Evolutionary conservation across 768 basidiomycete genomes (phyloP).

Genomic region (Boletus fagicola): DNA sequence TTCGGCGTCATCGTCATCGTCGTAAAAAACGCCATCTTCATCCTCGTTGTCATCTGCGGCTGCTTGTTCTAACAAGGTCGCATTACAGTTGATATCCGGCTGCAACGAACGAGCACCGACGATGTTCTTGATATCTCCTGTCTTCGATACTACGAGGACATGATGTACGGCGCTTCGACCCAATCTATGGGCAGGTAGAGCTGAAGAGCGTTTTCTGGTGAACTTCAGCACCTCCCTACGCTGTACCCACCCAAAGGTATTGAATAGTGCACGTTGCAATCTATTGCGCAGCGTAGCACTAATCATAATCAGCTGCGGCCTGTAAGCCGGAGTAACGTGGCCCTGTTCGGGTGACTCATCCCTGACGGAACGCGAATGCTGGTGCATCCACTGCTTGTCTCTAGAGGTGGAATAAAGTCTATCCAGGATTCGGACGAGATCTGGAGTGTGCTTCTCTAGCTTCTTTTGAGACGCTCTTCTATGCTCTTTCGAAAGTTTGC

Average conservation of each 20-base stretch:
- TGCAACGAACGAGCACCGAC: constrained; percentile 38
- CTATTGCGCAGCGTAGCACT: constrained; percentile 68
- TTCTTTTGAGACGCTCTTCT: constrained; percentile 40
- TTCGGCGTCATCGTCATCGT: constrained; percentile 20
- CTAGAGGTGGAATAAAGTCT: constrained; percentile 46
- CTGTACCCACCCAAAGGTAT: constrained; percentile 59
- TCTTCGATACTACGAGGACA: constrained; percentile 58
- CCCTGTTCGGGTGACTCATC: constrained; percentile 12
- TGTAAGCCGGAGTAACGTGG: constrained; percentile 13
- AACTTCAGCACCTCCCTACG: constrained; percentile 36
- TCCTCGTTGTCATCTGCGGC: neutral
- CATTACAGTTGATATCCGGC: neutral
- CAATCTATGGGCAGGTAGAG: constrained; percentile 28
- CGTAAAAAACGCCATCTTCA: constrained; percentile 25
- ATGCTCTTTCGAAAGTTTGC: constrained; percentile 38
- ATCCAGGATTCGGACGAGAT: constrained; percentile 59
- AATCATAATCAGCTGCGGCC: constrained; percentile 62
- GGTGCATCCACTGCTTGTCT: neutral
- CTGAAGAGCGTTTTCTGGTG: constrained; percentile 26
- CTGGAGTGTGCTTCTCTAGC: constrained; percentile 52
- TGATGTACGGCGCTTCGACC: constrained; percentile 44
- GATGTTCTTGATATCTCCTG: constrained; percentile 54
- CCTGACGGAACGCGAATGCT: neutral
- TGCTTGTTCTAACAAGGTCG: neutral
- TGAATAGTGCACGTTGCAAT: constrained; percentile 40